phyloP scores from a whole-genome alignment of 2,329 filamentous ascomycete species.

The Pyrenophora teres region DNA sequence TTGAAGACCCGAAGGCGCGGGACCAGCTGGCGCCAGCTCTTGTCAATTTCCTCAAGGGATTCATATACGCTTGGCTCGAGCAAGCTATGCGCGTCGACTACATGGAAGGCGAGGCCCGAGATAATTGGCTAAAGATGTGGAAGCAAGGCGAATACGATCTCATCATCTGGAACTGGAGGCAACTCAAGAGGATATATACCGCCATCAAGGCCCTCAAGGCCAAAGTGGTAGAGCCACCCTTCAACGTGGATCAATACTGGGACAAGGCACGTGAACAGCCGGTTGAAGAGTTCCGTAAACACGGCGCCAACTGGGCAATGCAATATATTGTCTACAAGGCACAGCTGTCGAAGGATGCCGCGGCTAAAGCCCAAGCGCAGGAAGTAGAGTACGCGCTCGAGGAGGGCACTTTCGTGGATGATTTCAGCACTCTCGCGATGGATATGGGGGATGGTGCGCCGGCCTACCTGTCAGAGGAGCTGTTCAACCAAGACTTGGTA shows the following conservation, averaged over 20 bases:
- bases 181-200: not conserved
- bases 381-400: too few species aligned
- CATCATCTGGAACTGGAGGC: not conserved
- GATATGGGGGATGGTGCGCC: not conserved
- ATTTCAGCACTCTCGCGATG: too few species aligned
- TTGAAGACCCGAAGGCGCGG: not conserved
- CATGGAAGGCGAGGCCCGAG: not conserved
- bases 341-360: not conserved
- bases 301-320: constrained; percentile 8
- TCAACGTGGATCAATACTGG: not conserved
- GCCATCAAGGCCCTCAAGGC: not conserved
- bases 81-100: constrained; percentile 2
- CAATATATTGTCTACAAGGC: constrained; percentile 5
- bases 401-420: too few species aligned
- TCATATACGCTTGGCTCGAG: constrained; percentile 5
- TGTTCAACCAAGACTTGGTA: constrained; percentile 3
- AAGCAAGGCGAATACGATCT: constrained; percentile 1
- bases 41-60: not conserved
- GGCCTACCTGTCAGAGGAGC: not conserved
- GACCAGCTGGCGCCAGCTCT: not conserved
- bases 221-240: not conserved
- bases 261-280: not conserved
- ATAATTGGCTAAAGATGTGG: not conserved
- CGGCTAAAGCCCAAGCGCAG: too few species aligned
- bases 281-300: not conserved